phyloP scores from a whole-genome alignment of 1,284 basidiomycete genomes.

The Ceratobasidium papillatum region DNA sequence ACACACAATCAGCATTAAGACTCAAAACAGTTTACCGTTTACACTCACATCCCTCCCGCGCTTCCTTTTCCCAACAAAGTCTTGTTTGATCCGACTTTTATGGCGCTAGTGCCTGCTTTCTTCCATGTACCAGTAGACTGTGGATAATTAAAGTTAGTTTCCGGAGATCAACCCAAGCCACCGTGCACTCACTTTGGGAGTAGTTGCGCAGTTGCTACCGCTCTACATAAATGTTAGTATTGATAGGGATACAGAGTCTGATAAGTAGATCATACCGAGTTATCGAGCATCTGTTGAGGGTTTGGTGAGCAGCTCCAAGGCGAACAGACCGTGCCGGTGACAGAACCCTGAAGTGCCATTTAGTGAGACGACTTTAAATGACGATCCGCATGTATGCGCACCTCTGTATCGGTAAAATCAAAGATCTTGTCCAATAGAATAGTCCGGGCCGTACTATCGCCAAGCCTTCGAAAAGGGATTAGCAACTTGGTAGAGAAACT shows the following conservation, averaged over 20 bases:
- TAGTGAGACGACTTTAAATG: neutral
- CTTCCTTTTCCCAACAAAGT: constrained; percentile 50
- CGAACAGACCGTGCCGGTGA: constrained; percentile 45
- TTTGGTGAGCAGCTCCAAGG: constrained; percentile 51
- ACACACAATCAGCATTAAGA: neutral
- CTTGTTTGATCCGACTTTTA: constrained; percentile 48
- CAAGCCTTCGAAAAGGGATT: constrained; percentile 42
- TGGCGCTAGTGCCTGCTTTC: constrained; percentile 16
- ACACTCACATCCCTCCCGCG: constrained; percentile 40
- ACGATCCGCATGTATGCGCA: neutral
- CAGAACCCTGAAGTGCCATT: constrained; percentile 41
- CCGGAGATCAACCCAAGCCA: neutral
- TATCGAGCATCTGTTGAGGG: constrained; percentile 47
- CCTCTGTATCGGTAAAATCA: constrained; percentile 49
- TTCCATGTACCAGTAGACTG: constrained; percentile 42
- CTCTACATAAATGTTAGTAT: neutral
- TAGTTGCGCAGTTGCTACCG: neutral
- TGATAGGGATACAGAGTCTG: neutral
- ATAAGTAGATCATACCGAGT: neutral
- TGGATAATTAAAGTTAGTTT: neutral
- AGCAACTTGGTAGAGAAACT: neutral
- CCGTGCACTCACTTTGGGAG: neutral
- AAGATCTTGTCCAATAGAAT: constrained; percentile 51
- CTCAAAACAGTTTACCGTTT: constrained; percentile 10
- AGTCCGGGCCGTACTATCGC: constrained; percentile 50